phyloP scores from a whole-genome alignment of 495 filamentous ascomycete species.

The Bryoglossum gracile region DNA sequence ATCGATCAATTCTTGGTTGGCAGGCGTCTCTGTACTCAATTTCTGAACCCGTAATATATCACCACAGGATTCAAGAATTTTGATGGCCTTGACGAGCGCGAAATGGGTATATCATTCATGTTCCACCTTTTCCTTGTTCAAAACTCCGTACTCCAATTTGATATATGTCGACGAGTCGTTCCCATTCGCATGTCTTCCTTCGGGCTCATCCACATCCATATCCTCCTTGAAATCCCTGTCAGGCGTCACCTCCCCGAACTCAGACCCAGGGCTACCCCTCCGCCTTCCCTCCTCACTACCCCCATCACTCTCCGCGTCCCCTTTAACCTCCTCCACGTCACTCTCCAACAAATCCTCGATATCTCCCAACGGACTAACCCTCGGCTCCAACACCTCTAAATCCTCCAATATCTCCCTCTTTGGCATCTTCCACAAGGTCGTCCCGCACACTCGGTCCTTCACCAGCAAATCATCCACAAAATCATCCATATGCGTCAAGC shows the following conservation, averaged over 20 bases:
- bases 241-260: constrained; percentile 21
- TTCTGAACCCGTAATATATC: too few relatives aligned
- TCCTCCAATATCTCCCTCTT: constrained; percentile 80
- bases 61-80: too few relatives aligned
- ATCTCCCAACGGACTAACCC: constrained; percentile 78
- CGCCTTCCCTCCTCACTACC: constrained; percentile 22
- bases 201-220: constrained; percentile 3
- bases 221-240: constrained; percentile 12
- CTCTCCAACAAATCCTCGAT: constrained; percentile 70
- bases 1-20: too few relatives aligned
- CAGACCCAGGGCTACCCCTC: constrained; percentile 15
- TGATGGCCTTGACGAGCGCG: too few relatives aligned
- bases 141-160: too few relatives aligned
- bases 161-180: not conserved
- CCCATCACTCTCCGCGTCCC: constrained; percentile 9
- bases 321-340: constrained; percentile 29
- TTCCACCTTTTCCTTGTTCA: too few relatives aligned
- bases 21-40: too few relatives aligned
- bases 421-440: constrained; percentile 87
- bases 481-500: constrained; percentile 78
- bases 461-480: constrained; percentile 89
- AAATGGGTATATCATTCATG: too few relatives aligned
- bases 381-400: constrained; percentile 75
- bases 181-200: constrained; percentile 5
- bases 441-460: constrained; percentile 85